These are phyloP conservation scores for Pseudogymnoascus sp. DNA, from an alignment of 2,329 filamentous ascomycete genomes.

Conservation along the genomic window DNA sequence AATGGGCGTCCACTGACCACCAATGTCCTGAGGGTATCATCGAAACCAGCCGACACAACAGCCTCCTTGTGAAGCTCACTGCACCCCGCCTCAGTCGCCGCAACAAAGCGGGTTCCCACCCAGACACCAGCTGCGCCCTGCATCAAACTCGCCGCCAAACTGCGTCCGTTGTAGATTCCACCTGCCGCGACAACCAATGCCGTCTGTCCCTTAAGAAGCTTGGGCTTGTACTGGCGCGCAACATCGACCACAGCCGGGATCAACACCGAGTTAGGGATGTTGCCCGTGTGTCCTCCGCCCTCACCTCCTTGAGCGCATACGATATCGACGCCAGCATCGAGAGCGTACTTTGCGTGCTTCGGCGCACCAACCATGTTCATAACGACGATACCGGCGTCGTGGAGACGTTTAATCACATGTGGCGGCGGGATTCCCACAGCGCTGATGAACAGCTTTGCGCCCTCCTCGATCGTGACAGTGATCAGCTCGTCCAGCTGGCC, in stretches of 20 bases:
- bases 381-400: conserved; percentile 70
- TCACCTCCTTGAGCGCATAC: conserved; percentile 90
- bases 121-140: conserved; percentile 83
- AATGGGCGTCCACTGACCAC: conserved; percentile 77
- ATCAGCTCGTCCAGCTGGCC: conserved; percentile 84
- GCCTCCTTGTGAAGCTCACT: conserved; percentile 75
- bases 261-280: conserved; percentile 77
- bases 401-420: conserved; percentile 65
- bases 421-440: conserved; percentile 82
- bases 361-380: conserved; percentile 99
- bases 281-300: conserved; percentile 86
- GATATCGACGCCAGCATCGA: conserved; percentile 81
- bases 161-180: conserved; percentile 75
- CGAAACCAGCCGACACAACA: conserved; percentile 70
- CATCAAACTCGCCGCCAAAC: conserved; percentile 74
- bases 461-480: conserved; percentile 74
- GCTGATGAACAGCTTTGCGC: conserved; percentile 77
- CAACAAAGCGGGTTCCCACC: conserved; percentile 92
- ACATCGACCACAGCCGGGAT: conserved; percentile 84
- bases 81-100: conserved; percentile 71
- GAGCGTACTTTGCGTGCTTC: conserved; percentile 81
- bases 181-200: conserved; percentile 84
- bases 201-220: conserved; percentile 57
- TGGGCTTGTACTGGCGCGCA: conserved; percentile 62
- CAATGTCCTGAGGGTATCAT: conserved; percentile 74